Evolutionary conservation across 108 stramenopile species (phyloP), one percentile per base, ranked within the genome.

Genomic region (Nannochloropsis gaditana): DNA sequence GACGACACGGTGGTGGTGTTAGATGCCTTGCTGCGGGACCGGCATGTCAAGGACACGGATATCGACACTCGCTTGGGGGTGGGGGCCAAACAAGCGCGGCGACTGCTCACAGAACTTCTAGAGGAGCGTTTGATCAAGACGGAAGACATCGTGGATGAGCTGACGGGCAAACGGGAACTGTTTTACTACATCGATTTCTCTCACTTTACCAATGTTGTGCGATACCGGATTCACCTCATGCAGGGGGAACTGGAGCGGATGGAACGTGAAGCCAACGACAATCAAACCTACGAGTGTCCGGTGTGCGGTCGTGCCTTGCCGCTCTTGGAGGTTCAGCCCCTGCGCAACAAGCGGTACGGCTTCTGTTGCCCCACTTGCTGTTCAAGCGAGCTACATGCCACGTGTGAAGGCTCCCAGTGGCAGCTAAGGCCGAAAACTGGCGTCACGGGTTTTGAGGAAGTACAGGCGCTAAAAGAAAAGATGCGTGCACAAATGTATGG

Each of bases 171-270:
- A 6, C 59, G 59, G 59, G 59, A 73, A 5, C n/a, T 73, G n/a
- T 73, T n/a, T n/a, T 73, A 73, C 59, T 73, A 73, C n/a, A 73
- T 73, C 2, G 59, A 73, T 73, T 73, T 73, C n/a, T 73, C 59
- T 73, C 59, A 73, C 59, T 73, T 73, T 73, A 73, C 59, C 59
- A 73, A 73, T 2, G 59, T 73, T 15, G 59, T 73, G 59, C 59
- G 59, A n/a, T 73, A 73, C 59, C 59, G 59, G 59, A n/a, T 73
- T n/a, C 59, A 73, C 59, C 59, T 73, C 59, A 73, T 73, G 59
- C 59, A 73, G 2, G 2, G 59, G 59, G 59, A 73, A n/a, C 8
- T 73, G n/a, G 59, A 73, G 59, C 59, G 59, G n/a, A 73, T 73
- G 59, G 59, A 73, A 0, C 59, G 59, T 15, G 59, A 73, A n/a